Evolutionary conservation across 2,329 filamentous ascomycete species (phyloP).

Genomic region (Mycosphaerella arachidis): DNA sequence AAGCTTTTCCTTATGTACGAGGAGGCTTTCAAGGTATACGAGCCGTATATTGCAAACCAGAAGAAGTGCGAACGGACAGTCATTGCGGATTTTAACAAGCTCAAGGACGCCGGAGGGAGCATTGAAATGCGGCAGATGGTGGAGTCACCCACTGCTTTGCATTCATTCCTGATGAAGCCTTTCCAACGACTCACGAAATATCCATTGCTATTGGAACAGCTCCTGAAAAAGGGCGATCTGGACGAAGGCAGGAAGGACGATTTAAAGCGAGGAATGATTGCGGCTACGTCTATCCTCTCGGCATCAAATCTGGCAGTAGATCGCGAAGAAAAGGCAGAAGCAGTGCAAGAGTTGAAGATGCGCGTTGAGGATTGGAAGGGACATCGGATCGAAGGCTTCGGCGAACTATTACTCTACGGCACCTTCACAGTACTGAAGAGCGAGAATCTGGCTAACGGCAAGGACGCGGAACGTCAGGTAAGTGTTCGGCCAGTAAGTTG

Average conservation of each 20-base stretch:
- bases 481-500: constrained; percentile 29
- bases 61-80: constrained; percentile 83
- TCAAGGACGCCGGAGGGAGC: constrained; percentile 63
- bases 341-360: constrained; percentile 71
- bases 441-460: constrained; percentile 48
- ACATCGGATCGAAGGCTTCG: constrained; percentile 85
- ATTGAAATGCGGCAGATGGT: constrained; percentile 67
- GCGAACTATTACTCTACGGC: constrained; percentile 79
- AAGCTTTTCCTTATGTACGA: constrained; percentile 80
- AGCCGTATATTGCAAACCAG: constrained; percentile 96
- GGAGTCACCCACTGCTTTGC: constrained; percentile 78
- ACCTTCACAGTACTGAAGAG: constrained; percentile 83
- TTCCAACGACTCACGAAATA: constrained; percentile 96
- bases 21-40: constrained; percentile 85
- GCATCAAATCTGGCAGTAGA: constrained; percentile 90
- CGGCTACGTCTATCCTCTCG: constrained; percentile 74
- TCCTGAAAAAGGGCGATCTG: constrained; percentile 76
- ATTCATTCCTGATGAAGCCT: constrained; percentile 90
- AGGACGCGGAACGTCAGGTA: constrained; percentile 87
- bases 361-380: constrained; percentile 97
- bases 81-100: constrained; percentile 80
- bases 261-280: constrained; percentile 70
- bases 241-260: constrained; percentile 67
- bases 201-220: constrained; percentile 79
- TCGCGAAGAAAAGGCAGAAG: constrained; percentile 77